These are phyloP conservation scores for Otatea glauca DNA, from an alignment of 176 grass and related monocot genomes.

Conservation along the genomic window DNA sequence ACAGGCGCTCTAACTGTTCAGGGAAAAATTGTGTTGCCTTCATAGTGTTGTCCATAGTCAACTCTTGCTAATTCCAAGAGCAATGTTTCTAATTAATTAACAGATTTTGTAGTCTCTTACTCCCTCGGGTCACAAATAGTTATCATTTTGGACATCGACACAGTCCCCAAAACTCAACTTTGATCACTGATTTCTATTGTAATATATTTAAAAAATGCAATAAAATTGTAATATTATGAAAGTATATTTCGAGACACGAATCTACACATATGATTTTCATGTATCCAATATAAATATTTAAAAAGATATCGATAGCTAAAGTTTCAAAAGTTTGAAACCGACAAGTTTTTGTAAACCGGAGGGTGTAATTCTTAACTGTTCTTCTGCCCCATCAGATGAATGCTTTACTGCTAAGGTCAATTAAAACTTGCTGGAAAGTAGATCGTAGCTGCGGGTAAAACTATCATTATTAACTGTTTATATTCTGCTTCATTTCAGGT, in stretches of 20 bases:
- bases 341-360: too few species aligned
- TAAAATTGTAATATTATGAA: too few species aligned
- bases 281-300: too few species aligned
- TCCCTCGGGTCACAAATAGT: too few species aligned
- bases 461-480: conserved; percentile 22
- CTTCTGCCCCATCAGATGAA: neutral
- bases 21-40: neutral
- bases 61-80: neutral
- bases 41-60: neutral
- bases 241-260: too few species aligned
- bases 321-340: too few species aligned
- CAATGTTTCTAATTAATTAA: neutral
- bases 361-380: neutral
- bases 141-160: too few species aligned
- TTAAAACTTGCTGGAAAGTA: neutral
- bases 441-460: neutral
- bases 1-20: neutral
- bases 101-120: neutral
- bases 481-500: conserved; percentile 52
- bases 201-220: too few species aligned
- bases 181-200: too few species aligned
- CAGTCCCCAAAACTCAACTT: too few species aligned
- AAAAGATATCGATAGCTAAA: too few species aligned
- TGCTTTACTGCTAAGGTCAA: neutral
- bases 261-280: too few species aligned